phyloP scores from a whole-genome alignment of 768 basidiomycete species.

The Collybia mongolica region DNA sequence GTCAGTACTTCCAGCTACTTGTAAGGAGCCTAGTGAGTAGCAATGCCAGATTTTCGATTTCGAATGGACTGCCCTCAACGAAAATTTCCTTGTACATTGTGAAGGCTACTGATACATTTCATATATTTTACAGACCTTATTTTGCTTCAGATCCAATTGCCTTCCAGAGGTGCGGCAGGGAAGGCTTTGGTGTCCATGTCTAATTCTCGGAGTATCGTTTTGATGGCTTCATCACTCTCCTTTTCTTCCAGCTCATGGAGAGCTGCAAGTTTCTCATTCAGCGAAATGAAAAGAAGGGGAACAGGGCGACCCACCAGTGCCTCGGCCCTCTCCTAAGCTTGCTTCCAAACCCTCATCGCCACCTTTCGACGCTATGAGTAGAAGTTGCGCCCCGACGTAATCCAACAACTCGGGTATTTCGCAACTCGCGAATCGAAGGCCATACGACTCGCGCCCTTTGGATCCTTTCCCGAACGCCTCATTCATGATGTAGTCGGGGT shows the following conservation, averaged over 20 bases:
- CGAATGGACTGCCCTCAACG: no score
- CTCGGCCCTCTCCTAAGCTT: constrained; percentile 51
- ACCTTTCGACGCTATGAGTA: constrained; percentile 51
- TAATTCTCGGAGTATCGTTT: constrained; percentile 45
- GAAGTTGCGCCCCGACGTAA: constrained; percentile 49
- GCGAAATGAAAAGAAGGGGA: neutral
- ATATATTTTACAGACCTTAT: no score
- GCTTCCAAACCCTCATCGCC: constrained; percentile 46
- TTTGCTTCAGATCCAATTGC: constrained; percentile 43
- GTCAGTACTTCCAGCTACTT: neutral
- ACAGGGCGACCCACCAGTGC: constrained; percentile 36
- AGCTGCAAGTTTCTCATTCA: constrained; percentile 24
- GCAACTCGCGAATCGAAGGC: constrained; percentile 51
- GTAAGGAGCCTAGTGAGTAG: neutral
- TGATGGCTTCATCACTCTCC: constrained; percentile 36
- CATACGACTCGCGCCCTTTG: constrained; percentile 33
- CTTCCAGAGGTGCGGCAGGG: constrained; percentile 46
- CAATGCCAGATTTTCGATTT: neutral
- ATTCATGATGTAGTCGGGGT: constrained; percentile 45
- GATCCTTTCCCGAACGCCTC: constrained; percentile 43
- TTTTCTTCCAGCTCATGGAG: constrained; percentile 35
- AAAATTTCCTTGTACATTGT: no score
- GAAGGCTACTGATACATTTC: no score
- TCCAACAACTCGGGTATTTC: constrained; percentile 53
- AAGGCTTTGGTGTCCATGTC: constrained; percentile 38